Evolutionary conservation across 306 rosid species (phyloP).

Genomic region (Malus sieversii): DNA sequence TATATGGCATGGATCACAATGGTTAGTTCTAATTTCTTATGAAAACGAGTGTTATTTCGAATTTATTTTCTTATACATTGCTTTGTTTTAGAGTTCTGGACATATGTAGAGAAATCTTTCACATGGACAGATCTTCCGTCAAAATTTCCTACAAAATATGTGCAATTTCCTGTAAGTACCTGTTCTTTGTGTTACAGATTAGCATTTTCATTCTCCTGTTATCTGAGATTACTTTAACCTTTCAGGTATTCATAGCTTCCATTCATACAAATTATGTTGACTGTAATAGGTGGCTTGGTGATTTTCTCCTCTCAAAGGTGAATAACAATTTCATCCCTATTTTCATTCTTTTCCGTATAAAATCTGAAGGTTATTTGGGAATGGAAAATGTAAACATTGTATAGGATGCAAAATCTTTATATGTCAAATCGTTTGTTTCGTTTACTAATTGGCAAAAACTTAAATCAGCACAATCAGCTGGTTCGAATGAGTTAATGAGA

Average conservation of each 20-base stretch:
- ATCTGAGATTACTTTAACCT: neutral
- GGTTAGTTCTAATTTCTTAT: neutral
- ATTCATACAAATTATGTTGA: constrained; percentile 91
- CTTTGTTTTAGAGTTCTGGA: constrained; percentile 77
- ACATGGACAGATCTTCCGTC: constrained; percentile 96
- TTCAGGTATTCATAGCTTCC: constrained; percentile 73
- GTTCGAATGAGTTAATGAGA: neutral
- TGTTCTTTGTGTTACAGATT: constrained; percentile 9
- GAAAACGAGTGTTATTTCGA: neutral
- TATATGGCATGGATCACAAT: neutral
- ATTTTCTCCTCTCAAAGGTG: constrained; percentile 93
- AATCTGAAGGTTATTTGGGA: constrained; percentile 4
- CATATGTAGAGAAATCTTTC: constrained; percentile 84
- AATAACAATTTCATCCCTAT: constrained; percentile 20
- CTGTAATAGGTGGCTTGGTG: constrained; percentile 99
- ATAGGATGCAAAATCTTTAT: neutral
- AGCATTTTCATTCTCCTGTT: constrained; percentile 6
- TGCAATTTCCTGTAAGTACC: constrained; percentile 84
- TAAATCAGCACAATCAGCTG: neutral
- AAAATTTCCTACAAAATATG: constrained; percentile 92
- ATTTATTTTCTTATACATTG: constrained; percentile 4
- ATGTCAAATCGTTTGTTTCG: neutral
- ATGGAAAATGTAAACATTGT: neutral
- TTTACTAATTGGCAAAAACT: neutral
- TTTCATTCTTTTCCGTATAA: neutral